Percentiles rank a stretch among this genome's conserved stretches.
Conservation (phyloP, 2,329 filamentous ascomycete species). For the Rhynchosporium agropyri region DNA sequence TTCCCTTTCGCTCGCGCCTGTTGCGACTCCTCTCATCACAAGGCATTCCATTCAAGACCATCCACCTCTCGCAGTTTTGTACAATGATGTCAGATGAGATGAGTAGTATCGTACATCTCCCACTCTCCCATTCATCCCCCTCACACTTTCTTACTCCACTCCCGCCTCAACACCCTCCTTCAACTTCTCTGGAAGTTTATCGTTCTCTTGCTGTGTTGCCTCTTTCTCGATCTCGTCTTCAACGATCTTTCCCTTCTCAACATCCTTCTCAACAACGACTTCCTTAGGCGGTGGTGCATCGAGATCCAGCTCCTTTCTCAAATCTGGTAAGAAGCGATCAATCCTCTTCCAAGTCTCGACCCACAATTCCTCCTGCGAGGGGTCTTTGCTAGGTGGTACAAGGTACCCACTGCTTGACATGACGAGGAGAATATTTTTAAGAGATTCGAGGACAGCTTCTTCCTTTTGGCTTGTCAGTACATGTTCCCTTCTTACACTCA, state of each 20-base stretch:
- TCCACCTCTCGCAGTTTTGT: background rate
- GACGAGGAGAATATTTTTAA: constrained; percentile 95
- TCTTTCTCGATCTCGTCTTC: constrained; percentile 4
- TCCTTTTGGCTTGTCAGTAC: constrained; percentile 56
- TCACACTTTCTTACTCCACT: background rate
- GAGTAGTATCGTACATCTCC: constrained; percentile 4
- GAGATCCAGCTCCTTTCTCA: constrained; percentile 58
- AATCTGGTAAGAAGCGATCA: constrained; percentile 64
- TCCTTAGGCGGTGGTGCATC: constrained; percentile 46
- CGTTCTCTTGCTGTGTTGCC: background rate
- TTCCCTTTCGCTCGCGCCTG: background rate
- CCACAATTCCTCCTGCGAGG: constrained; percentile 59
- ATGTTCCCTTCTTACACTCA: background rate
- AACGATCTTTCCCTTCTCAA: constrained; percentile 15
- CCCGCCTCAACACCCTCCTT: constrained; percentile 8
- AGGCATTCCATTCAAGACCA: background rate
- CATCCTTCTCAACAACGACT: constrained; percentile 18
- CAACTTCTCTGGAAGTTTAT: too few relatives aligned
- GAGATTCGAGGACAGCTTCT: constrained; percentile 90
- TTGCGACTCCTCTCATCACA: too few relatives aligned
- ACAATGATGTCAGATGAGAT: constrained; percentile 8
- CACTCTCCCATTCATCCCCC: background rate
- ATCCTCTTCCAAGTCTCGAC: constrained; percentile 67
- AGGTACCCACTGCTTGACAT: constrained; percentile 91
- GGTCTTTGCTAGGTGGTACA: constrained; percentile 65